These are phyloP conservation scores for Dactylella cylindrospora DNA, from an alignment of 2,329 filamentous ascomycete species.

Conservation along the genomic window DNA sequence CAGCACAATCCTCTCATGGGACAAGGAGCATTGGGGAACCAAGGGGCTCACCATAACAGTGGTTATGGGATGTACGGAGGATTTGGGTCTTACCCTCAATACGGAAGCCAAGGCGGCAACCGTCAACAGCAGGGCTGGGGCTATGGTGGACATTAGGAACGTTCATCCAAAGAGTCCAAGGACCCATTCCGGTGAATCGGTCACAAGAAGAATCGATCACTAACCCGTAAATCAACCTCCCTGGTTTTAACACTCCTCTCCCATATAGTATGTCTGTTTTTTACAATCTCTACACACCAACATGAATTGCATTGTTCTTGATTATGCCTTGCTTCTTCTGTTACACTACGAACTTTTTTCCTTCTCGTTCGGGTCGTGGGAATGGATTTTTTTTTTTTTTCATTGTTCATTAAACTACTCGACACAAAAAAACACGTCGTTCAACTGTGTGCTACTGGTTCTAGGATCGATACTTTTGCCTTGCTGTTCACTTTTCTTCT, in stretches of 20 bases:
- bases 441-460: constrained; percentile 5
- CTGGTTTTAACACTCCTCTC: constrained; percentile 6
- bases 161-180: constrained; percentile 22
- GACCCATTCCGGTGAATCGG: constrained; percentile 4
- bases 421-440: constrained; percentile 33
- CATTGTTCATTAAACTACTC: constrained; percentile 25
- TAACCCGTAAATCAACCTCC: not conserved
- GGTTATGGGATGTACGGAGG: constrained; percentile 41
- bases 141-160: constrained; percentile 42
- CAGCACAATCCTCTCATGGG: constrained; percentile 42
- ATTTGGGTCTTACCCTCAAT: constrained; percentile 37
- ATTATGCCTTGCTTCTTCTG: constrained; percentile 19
- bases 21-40: constrained; percentile 15
- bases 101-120: constrained; percentile 32
- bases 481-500: constrained; percentile 13
- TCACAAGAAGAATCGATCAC: not conserved
- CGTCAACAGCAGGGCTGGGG: constrained; percentile 38
- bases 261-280: no score
- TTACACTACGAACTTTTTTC: no score
- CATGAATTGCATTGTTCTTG: constrained; percentile 7
- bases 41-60: constrained; percentile 24
- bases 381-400: constrained; percentile 30
- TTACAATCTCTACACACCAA: constrained; percentile 21
- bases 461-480: constrained; percentile 35
- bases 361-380: no score